Conservation (phyloP, 805 yeast genomes). For the Kockiozyma suomiensis region DNA sequence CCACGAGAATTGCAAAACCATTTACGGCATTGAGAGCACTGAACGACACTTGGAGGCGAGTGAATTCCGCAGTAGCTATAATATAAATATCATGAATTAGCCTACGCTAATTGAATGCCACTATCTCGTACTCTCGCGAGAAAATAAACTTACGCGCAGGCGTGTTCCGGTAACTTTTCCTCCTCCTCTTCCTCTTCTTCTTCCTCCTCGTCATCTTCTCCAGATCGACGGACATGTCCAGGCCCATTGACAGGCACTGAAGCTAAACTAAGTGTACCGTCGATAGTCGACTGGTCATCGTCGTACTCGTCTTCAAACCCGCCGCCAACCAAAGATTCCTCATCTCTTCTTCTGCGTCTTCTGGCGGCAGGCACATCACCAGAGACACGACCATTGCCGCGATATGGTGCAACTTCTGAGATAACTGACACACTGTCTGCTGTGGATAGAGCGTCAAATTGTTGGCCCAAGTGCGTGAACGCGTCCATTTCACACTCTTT, state of each 20-base stretch:
- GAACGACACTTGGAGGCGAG: constrained; percentile 64
- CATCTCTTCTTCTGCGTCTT: constrained; percentile 8
- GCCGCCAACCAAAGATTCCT: constrained; percentile 11
- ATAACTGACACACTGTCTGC: constrained; percentile 39
- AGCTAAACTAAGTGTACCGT: constrained; percentile 32
- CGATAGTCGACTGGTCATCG: constrained; percentile 31
- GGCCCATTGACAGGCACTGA: constrained; percentile 18
- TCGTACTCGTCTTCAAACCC: constrained; percentile 27
- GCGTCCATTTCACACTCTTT: constrained; percentile 24
- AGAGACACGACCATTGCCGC: background rate
- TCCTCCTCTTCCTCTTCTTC: constrained; percentile 34
- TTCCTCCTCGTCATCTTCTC: constrained; percentile 32
- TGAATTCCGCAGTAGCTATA: constrained; percentile 71
- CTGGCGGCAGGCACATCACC: background rate
- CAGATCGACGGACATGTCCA: constrained; percentile 8
- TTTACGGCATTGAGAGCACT: constrained; percentile 73
- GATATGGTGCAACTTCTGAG: constrained; percentile 37
- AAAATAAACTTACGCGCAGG: constrained; percentile 47
- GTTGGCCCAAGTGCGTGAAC: constrained; percentile 30
- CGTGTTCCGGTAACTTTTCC: constrained; percentile 45
- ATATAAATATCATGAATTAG: too few species aligned
- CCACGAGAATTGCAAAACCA: constrained; percentile 89
- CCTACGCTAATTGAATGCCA: too few species aligned
- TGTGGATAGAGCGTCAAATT: constrained; percentile 24
- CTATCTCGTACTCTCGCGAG: too few species aligned